Evolutionary conservation across 441 rosid genomes (phyloP).

Genomic region (Erodium chrysanthum): DNA sequence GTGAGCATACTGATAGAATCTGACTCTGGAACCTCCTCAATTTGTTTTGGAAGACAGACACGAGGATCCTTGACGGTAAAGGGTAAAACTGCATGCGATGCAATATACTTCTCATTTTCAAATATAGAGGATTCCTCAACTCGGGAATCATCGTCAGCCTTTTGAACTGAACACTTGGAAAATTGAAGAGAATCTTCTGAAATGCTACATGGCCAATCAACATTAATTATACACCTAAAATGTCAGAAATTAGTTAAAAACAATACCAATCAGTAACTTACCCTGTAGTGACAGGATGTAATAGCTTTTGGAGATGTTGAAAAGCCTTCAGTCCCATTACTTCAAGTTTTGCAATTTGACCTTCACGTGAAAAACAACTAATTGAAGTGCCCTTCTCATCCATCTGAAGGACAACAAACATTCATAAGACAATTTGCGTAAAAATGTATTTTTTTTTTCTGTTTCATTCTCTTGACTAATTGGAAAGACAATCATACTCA

Average conservation of each 20-base stretch:
- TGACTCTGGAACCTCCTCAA: slow-evolving; percentile 23
- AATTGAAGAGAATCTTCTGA: slow-evolving; percentile 26
- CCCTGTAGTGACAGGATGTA: slow-evolving; percentile 37
- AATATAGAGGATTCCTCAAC: slow-evolving; percentile 18
- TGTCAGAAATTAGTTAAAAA: slow-evolving; percentile 3
- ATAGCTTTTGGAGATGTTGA: slow-evolving; percentile 51
- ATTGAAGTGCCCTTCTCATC: slow-evolving; percentile 38
- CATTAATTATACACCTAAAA: not conserved
- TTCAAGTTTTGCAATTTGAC: slow-evolving; percentile 70
- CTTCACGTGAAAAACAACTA: slow-evolving; percentile 61
- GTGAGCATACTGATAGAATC: slow-evolving; percentile 20
- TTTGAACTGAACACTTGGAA: slow-evolving; percentile 28
- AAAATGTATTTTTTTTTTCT: no score
- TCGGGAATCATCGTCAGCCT: slow-evolving; percentile 22
- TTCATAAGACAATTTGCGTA: no score
- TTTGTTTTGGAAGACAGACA: slow-evolving; percentile 23
- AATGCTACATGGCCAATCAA: slow-evolving; percentile 32
- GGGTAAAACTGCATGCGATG: slow-evolving; percentile 37
- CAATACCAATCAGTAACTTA: slow-evolving; percentile 28
- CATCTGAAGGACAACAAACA: slow-evolving; percentile 33
- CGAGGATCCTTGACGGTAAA: slow-evolving; percentile 53
- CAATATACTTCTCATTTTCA: slow-evolving; percentile 33
- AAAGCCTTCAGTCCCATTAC: slow-evolving; percentile 60
- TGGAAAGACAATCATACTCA: no score
- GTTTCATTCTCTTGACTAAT: no score